Conservation (phyloP, 2,329 filamentous ascomycete species). For the Ilyonectria mors-panacis region DNA sequence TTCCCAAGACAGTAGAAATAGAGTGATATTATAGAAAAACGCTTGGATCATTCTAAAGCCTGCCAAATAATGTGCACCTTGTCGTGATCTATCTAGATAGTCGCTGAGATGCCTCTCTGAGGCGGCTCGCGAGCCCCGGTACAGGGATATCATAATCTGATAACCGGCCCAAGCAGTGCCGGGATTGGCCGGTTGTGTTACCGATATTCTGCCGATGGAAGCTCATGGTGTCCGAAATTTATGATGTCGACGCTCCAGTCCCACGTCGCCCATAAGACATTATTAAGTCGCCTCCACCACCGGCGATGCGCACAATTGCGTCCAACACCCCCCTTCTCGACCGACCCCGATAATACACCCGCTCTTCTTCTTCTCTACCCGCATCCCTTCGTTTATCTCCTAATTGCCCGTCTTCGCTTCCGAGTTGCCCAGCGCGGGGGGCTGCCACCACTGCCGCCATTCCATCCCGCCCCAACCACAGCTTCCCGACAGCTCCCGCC, state of each 20-base stretch:
- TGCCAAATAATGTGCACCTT: not conserved
- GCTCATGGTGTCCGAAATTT: slow-evolving; percentile 50
- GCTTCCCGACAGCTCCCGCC: slow-evolving; percentile 34
- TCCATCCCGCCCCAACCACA: slow-evolving; percentile 31
- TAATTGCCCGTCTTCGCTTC: slow-evolving; percentile 36
- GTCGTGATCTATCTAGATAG: not conserved
- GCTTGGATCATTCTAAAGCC: not conserved
- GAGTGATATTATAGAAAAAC: not conserved
- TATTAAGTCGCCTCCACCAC: slow-evolving; percentile 52
- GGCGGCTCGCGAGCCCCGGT: slow-evolving; percentile 36
- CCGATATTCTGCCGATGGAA: slow-evolving; percentile 52
- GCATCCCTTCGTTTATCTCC: slow-evolving; percentile 24
- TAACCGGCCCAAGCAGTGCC: slow-evolving; percentile 31
- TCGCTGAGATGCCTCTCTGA: not conserved
- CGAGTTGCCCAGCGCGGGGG: slow-evolving; percentile 46
- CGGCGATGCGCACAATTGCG: slow-evolving; percentile 53
- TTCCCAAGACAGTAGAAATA: not conserved
- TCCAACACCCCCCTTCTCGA: slow-evolving; percentile 35
- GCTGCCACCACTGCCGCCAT: slow-evolving; percentile 35
- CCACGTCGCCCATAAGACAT: slow-evolving; percentile 50
- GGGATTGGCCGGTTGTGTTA: slow-evolving; percentile 31
- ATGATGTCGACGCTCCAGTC: slow-evolving; percentile 49
- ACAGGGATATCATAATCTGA: slow-evolving; percentile 43
- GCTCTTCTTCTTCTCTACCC: slow-evolving; percentile 9
- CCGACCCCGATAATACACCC: slow-evolving; percentile 25